Evolutionary conservation across 768 basidiomycete genomes (phyloP).

Genomic region (Serendipita indica): DNA sequence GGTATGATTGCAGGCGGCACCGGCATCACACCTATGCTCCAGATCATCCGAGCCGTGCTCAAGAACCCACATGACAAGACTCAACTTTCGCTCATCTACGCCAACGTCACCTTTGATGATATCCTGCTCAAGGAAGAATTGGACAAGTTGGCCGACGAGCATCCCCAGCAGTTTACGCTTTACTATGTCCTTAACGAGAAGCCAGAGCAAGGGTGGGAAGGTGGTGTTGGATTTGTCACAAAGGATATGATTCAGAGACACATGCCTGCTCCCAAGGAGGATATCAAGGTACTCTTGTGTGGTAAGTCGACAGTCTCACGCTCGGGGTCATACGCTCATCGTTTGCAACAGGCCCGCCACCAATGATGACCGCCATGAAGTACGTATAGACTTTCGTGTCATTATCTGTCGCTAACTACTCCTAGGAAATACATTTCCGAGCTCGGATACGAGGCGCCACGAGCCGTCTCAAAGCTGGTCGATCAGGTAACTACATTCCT

Average conservation of each 20-base stretch:
- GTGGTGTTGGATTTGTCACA: slow-evolving; percentile 84
- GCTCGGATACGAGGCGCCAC: slow-evolving; percentile 75
- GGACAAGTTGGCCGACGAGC: slow-evolving; percentile 52
- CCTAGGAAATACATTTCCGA: slow-evolving; percentile 78
- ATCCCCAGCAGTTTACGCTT: slow-evolving; percentile 59
- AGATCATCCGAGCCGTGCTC: slow-evolving; percentile 88
- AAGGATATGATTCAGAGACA: slow-evolving; percentile 78
- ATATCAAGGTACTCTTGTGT: slow-evolving; percentile 79
- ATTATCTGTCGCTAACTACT: neutral
- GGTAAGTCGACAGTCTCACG: slow-evolving; percentile 29
- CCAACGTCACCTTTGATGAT: slow-evolving; percentile 86
- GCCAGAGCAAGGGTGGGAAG: slow-evolving; percentile 60
- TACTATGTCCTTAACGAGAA: slow-evolving; percentile 93
- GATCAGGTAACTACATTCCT: slow-evolving; percentile 49
- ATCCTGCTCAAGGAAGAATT: slow-evolving; percentile 84
- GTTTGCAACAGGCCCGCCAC: slow-evolving; percentile 40
- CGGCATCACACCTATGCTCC: slow-evolving; percentile 98
- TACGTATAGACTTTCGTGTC: slow-evolving; percentile 22
- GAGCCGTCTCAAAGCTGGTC: slow-evolving; percentile 81
- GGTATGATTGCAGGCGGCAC: slow-evolving; percentile 99
- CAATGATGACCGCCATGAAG: slow-evolving; percentile 72
- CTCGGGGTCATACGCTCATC: neutral
- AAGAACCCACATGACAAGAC: slow-evolving; percentile 80
- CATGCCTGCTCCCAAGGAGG: slow-evolving; percentile 48
- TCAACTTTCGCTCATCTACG: slow-evolving; percentile 78